Conservation (phyloP, 345 rosid species). For the Citrus sp. region DNA sequence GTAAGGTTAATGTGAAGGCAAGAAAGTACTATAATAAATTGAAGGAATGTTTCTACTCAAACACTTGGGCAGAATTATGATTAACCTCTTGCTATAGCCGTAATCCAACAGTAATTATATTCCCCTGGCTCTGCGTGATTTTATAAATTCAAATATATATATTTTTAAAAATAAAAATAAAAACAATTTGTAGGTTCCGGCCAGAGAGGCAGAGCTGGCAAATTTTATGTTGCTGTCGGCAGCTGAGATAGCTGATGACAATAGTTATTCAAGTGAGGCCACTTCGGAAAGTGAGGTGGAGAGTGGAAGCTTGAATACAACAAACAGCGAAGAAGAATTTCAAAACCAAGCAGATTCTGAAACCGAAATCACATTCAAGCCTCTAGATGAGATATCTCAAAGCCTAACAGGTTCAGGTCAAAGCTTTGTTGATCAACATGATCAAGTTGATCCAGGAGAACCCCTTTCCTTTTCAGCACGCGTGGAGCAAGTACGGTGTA, state of each 20-base stretch:
- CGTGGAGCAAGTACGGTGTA: neutral
- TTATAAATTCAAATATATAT: neutral
- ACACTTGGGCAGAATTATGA: too few species aligned
- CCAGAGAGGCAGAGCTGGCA: neutral
- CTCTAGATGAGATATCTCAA: slow-evolving; percentile 1
- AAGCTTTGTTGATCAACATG: neutral
- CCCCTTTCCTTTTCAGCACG: neutral
- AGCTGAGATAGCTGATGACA: neutral
- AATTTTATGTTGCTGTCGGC: neutral
- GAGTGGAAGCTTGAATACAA: slow-evolving; percentile 5
- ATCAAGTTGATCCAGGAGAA: slow-evolving; percentile 2
- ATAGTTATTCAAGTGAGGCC: slow-evolving; percentile 7
- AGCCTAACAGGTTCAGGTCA: slow-evolving; percentile 1
- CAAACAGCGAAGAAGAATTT: slow-evolving; percentile 7
- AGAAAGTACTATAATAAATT: too few species aligned
- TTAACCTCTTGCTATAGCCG: too few species aligned
- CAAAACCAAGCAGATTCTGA: neutral
- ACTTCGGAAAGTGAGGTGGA: slow-evolving; percentile 6
- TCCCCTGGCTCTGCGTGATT: neutral
- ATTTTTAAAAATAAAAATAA: too few species aligned
- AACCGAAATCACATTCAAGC: neutral
- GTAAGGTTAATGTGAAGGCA: too few species aligned
- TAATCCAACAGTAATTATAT: neutral
- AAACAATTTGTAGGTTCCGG: slow-evolving; percentile 3
- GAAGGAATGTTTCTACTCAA: too few species aligned